Evolutionary conservation across 371 early-diverging fungal species (phyloP), one percentile per base, ranked within the genome.

Genomic region (Synchytrium microbalum): DNA sequence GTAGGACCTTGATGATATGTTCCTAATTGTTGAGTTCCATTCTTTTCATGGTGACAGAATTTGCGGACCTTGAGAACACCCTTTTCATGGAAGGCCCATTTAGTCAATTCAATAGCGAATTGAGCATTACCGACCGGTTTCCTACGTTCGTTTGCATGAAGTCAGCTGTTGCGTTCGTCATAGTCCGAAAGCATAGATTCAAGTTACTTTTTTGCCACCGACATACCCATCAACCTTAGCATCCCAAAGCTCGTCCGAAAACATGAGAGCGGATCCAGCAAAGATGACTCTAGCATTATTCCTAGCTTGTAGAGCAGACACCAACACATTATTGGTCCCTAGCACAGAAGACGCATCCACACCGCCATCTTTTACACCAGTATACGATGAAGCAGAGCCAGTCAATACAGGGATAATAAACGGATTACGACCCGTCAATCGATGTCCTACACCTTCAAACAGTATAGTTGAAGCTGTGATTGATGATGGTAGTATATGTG

Each of bases 1-100:
- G n/a, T n/a, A n/a, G n/a, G n/a, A n/a, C n/a, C n/a, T n/a, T n/a
- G n/a, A n/a, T n/a, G n/a, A 75, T 96, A 98, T 30, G 81, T 79
- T 10, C 84, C 85, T 23, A 79, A 84, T 59, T 85, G 83, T 60
- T 79, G 76, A 3, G 69, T 74, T 59, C 88, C 89, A 51, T 78
- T 80, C 8, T 71, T 77, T 64, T 88, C 88, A 71, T 90, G 88
- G 74, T 92, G 95, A 33, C 69, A 68, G 60, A 81, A 75, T 1
- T 71, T 64, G 8, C 73, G 70, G 8, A 88, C 82, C 64, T 85
- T 85, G 32, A 98, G 74, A 8, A 92, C 93, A n/a, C 88, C 79
- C 77, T 86, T 90, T 72, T 95, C 94, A 72, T 92, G 93, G 77
- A 95, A 90, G 3, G 85, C 83, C 98, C 98, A 98, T 69, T 89